These are phyloP conservation scores for Leccinum rimulosum DNA, from an alignment of 768 basidiomycete species.

Conservation along the genomic window DNA sequence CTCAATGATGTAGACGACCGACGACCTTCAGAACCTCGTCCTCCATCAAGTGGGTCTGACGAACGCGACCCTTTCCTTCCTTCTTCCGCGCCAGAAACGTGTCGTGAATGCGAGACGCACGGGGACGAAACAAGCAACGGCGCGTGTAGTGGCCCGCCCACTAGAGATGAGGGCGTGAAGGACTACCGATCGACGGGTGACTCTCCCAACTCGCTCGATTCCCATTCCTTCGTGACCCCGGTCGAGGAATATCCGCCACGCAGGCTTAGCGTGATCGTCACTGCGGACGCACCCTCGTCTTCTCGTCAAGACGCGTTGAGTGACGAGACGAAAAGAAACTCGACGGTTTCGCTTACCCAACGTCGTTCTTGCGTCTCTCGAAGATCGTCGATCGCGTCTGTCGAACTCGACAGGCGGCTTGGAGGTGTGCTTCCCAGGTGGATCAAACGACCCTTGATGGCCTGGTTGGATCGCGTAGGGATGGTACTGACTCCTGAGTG, in stretches of 20 bases:
- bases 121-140: constrained; percentile 1
- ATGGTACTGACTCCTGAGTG: constrained; percentile 77
- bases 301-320: constrained; percentile 5
- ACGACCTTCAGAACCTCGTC: constrained; percentile 23
- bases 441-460: constrained; percentile 57
- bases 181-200: constrained; percentile 31
- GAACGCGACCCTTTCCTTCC: constrained; percentile 32
- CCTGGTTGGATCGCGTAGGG: constrained; percentile 65
- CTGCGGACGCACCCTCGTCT: constrained; percentile 25
- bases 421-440: constrained; percentile 49
- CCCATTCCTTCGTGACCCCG: constrained; percentile 21
- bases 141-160: constrained; percentile 3
- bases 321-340: constrained; percentile 18
- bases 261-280: constrained; percentile 26
- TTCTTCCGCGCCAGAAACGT: constrained; percentile 13
- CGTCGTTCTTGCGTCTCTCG: constrained; percentile 18
- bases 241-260: constrained; percentile 28
- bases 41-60: constrained; percentile 17
- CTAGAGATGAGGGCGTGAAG: constrained; percentile 20
- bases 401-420: constrained; percentile 39
- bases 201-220: constrained; percentile 30
- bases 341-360: background rate
- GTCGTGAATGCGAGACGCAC: constrained; percentile 15
- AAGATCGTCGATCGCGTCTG: constrained; percentile 38
- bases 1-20: constrained; percentile 66